Percentiles rank a stretch among this genome's conserved stretches.
These are phyloP conservation scores for Volvariella volvacea DNA, from an alignment of 1,284 basidiomycete genomes.

Conservation along the genomic window DNA sequence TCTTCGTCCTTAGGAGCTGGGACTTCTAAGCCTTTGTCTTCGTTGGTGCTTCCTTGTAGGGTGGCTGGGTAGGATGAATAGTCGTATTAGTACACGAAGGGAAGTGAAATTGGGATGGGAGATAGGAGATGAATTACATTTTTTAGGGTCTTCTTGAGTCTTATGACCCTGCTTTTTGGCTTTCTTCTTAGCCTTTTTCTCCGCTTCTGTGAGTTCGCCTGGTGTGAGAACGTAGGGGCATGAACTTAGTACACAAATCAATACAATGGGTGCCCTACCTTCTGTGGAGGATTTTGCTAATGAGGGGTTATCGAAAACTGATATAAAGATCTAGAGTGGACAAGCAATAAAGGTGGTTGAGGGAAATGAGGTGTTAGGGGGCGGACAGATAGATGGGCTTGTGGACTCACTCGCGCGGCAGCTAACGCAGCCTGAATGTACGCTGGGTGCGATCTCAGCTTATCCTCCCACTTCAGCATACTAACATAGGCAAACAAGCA, in stretches of 20 bases:
- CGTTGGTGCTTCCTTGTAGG: slow-evolving; percentile 32
- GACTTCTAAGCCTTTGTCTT: slow-evolving; percentile 73
- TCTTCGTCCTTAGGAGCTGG: slow-evolving; percentile 71
- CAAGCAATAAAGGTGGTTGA: slow-evolving; percentile 1
- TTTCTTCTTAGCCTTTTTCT: slow-evolving; percentile 88
- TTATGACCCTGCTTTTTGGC: slow-evolving; percentile 81
- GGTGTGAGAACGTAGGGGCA: background rate
- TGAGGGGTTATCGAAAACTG: slow-evolving; percentile 70
- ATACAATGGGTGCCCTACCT: slow-evolving; percentile 23
- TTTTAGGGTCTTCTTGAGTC: slow-evolving; percentile 59
- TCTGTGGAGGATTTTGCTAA: slow-evolving; percentile 38
- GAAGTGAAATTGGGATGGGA: background rate
- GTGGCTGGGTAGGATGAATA: slow-evolving; percentile 20
- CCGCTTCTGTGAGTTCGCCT: slow-evolving; percentile 53
- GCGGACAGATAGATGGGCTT: background rate
- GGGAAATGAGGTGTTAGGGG: background rate
- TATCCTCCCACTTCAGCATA: slow-evolving; percentile 80
- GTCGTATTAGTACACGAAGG: no score
- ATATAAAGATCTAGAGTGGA: slow-evolving; percentile 60
- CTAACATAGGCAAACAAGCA: slow-evolving; percentile 30
- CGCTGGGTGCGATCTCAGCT: slow-evolving; percentile 65
- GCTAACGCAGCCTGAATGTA: slow-evolving; percentile 53
- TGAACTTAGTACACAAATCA: no score
- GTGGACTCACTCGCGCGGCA: slow-evolving; percentile 41
- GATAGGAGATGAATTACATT: slow-evolving; percentile 22